Evolutionary conservation across 371 early-diverging fungal species (phyloP).

Genomic region (Mortierella polycephala): DNA sequence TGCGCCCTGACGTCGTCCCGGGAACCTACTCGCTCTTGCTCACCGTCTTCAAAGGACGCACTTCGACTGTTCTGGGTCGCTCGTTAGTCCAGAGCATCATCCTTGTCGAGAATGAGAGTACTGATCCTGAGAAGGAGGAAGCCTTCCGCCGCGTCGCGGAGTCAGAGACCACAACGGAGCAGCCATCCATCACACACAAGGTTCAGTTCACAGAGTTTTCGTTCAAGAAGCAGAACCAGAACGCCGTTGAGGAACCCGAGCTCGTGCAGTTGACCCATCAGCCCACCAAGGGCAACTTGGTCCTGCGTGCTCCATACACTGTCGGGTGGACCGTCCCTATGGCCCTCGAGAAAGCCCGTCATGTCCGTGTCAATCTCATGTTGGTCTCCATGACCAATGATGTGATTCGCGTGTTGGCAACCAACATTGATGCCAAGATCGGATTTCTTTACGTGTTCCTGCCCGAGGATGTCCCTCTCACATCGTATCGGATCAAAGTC

Average conservation of each 20-base stretch:
- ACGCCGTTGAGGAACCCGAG: slow-evolving; percentile 28
- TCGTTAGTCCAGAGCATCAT: slow-evolving; percentile 47
- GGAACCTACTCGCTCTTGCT: slow-evolving; percentile 47
- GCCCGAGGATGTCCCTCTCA: slow-evolving; percentile 38
- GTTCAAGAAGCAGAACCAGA: slow-evolving; percentile 22
- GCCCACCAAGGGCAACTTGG: slow-evolving; percentile 31
- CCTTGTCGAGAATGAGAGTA: slow-evolving; percentile 21
- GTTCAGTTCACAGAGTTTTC: slow-evolving; percentile 7
- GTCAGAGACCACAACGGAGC: not conserved
- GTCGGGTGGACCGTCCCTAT: slow-evolving; percentile 50
- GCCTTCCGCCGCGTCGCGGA: not conserved
- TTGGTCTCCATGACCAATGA: slow-evolving; percentile 26
- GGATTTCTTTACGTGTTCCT: slow-evolving; percentile 45
- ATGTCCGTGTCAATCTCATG: slow-evolving; percentile 38
- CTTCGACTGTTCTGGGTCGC: slow-evolving; percentile 39
- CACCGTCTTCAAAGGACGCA: slow-evolving; percentile 50
- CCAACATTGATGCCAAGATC: slow-evolving; percentile 39
- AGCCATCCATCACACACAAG: not conserved
- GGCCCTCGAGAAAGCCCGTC: slow-evolving; percentile 30
- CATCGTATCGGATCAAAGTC: slow-evolving; percentile 37
- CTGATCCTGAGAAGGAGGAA: slow-evolving; percentile 30
- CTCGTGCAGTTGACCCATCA: slow-evolving; percentile 38
- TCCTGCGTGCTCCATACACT: slow-evolving; percentile 50
- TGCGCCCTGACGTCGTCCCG: slow-evolving; percentile 24
- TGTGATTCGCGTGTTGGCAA: slow-evolving; percentile 23